Base-by-base conservation (phyloP, 176 grass and related monocot genomes). In the Hyparrhenia diplandra region DNA sequence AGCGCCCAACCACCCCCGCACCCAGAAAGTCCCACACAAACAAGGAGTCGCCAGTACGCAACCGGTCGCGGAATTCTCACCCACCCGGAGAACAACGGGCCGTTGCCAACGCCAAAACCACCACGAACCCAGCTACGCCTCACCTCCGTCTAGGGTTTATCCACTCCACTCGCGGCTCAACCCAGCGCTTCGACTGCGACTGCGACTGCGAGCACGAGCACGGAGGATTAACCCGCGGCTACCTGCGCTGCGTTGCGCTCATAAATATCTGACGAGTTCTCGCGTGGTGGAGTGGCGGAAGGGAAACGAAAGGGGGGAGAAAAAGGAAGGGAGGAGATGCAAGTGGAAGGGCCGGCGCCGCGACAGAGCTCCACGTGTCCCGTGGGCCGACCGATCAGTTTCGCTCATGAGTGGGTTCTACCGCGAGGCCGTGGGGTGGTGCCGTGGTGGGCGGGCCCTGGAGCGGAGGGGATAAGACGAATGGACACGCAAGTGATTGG, bases 311-410 rank as follows among this genome's bases (percentile, higher is more conserved):
- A 6, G 13, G 36, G 36, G 39, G 13, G 6, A 13, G 41, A 13
- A 14, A 29, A 47, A 36, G 77, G 77, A 9, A 66, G 37, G 75
- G 2, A 80, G 24, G 69, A 51, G 32, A 27, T 12, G 82, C 51
- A 51, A 41, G 70, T 42, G 69, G 69, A 21, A 67, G 51, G 79
- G 72, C 27, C 27, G 70, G 77, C 63, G 89, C 42, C 13, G 37
- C 64, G 40, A 1, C 36, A 5, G 64, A 74, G 79, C 76, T 63
- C 84, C 89, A 84, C 89, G 89, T 87, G 89, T 75, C 80, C 62
- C 18, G 5, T 13, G 4, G 42, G 13, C 18, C 6, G 58, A 13
- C 3, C 27, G 47, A 39, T 29, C 20, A 0, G 59, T 36, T 6
- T 23, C 39, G 16, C 69, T 75, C 76, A 71, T 1, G 13, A 0